Evolutionary conservation across 805 yeast species (phyloP).

Genomic region (Kluyveromyces nonfermentans): DNA sequence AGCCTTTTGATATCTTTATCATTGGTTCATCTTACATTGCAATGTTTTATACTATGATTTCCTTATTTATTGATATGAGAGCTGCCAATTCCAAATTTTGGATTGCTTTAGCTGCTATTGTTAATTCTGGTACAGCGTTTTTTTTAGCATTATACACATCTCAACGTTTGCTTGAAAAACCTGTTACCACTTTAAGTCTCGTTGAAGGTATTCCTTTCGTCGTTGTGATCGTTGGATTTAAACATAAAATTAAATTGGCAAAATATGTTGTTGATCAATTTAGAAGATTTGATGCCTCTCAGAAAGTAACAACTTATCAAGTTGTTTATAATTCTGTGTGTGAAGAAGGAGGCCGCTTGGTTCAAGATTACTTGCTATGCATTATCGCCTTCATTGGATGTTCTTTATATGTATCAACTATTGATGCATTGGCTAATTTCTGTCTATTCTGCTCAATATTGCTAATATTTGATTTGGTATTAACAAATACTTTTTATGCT

Average conservation of each 20-base stretch:
- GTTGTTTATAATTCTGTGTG: slow-evolving; percentile 30
- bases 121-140: slow-evolving; percentile 76
- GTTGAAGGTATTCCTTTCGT: slow-evolving; percentile 91
- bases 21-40: slow-evolving; percentile 76
- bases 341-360: slow-evolving; percentile 30
- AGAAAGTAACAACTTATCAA: slow-evolving; percentile 19
- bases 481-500: slow-evolving; percentile 72
- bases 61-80: slow-evolving; percentile 67
- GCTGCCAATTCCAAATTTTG: slow-evolving; percentile 66
- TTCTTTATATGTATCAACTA: slow-evolving; percentile 50
- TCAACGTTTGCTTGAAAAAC: slow-evolving; percentile 43
- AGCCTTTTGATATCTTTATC: slow-evolving; percentile 72
- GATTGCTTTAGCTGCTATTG: slow-evolving; percentile 71
- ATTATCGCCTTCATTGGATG: slow-evolving; percentile 62
- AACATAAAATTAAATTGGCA: slow-evolving; percentile 70
- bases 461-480: slow-evolving; percentile 57
- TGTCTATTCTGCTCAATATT: slow-evolving; percentile 66
- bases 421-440: slow-evolving; percentile 72
- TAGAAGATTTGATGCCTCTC: slow-evolving; percentile 28
- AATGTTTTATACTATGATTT: slow-evolving; percentile 75
- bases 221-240: slow-evolving; percentile 87
- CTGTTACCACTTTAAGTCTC: slow-evolving; percentile 62
- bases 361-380: slow-evolving; percentile 70
- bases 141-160: slow-evolving; percentile 65
- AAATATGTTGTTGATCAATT: slow-evolving; percentile 39